Percentiles rank a stretch among this genome's conserved stretches.
Evolutionary conservation across 2,329 filamentous ascomycete genomes (phyloP).

Genomic region (Aspergillus glaucus): DNA sequence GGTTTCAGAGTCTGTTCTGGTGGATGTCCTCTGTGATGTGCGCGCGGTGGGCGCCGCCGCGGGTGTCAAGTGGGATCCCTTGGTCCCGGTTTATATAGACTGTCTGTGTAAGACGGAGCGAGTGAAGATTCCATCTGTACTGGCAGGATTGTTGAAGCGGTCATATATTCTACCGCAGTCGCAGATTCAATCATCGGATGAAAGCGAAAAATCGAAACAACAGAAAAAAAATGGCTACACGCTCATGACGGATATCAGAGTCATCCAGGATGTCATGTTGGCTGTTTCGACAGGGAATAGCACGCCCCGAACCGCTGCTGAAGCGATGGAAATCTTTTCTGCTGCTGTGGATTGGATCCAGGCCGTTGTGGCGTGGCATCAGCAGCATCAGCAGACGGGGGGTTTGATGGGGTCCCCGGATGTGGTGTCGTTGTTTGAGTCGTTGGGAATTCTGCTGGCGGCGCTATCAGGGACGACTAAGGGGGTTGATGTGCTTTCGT

Average conservation of each 20-base stretch:
- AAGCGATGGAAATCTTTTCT: constrained; percentile 27
- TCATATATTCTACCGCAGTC: constrained; percentile 28
- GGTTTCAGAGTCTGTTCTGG: constrained; percentile 24
- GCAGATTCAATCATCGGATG: background rate
- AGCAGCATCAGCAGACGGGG: constrained; percentile 20
- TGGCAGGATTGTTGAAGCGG: constrained; percentile 27
- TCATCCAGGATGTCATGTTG: constrained; percentile 38
- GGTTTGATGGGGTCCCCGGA: constrained; percentile 31
- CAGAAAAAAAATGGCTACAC: constrained; percentile 20
- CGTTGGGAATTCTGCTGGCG: constrained; percentile 36
- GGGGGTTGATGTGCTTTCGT: constrained; percentile 31
- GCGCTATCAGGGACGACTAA: constrained; percentile 32
- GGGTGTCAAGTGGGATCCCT: constrained; percentile 35
- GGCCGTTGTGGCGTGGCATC: constrained; percentile 31
- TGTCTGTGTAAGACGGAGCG: constrained; percentile 28
- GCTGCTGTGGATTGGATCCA: constrained; percentile 35
- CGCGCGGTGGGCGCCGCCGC: constrained; percentile 25
- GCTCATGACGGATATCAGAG: constrained; percentile 37
- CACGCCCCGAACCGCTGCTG: constrained; percentile 22
- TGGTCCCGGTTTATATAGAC: constrained; percentile 37
- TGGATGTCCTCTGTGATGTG: constrained; percentile 31
- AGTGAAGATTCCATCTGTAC: constrained; percentile 28
- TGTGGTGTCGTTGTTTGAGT: constrained; percentile 36
- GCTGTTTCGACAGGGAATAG: constrained; percentile 29
- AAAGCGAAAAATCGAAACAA: constrained; percentile 1